A percentile compares a stretch with the other conserved stretches of the same genome.
Conservation (phyloP, 2,329 filamentous ascomycete genomes). For the Clarireedia homoeocarpa region DNA sequence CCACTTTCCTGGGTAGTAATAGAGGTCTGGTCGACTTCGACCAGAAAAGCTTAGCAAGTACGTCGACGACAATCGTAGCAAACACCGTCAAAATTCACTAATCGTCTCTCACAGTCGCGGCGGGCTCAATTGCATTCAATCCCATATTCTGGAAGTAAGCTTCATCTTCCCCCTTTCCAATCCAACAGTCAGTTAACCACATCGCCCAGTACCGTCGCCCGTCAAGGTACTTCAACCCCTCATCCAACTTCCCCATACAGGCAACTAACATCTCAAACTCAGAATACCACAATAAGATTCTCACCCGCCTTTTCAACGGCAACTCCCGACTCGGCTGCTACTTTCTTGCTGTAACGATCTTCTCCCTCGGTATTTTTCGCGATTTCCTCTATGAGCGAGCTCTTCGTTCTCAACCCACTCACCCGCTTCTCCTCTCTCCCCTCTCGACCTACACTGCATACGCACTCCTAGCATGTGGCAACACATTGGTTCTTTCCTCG, state of each 20-base stretch:
- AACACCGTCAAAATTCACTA: conserved; percentile 16
- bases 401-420: conserved; percentile 65
- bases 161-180: conserved; percentile 7
- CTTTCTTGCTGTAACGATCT: conserved; percentile 79
- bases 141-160: conserved; percentile 99
- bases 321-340: conserved; percentile 79
- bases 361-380: conserved; percentile 81
- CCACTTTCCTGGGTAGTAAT: conserved; percentile 19
- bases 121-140: conserved; percentile 81
- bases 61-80: conserved; percentile 26
- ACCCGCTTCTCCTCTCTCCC: conserved; percentile 60
- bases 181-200: conserved; percentile 3
- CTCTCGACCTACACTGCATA: conserved; percentile 57
- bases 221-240: conserved; percentile 53
- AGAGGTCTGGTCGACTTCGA: conserved; percentile 48
- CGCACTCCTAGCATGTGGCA: conserved; percentile 65
- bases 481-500: conserved; percentile 76
- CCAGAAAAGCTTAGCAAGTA: conserved; percentile 60
- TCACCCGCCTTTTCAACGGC: conserved; percentile 80
- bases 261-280: conserved; percentile 15
- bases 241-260: conserved; percentile 8
- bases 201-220: conserved; percentile 64
- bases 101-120: conserved; percentile 55
- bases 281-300: conserved; percentile 88
- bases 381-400: conserved; percentile 84